Conservation (phyloP, 257 asterid genomes). For the Gynochthodes officinalis region DNA sequence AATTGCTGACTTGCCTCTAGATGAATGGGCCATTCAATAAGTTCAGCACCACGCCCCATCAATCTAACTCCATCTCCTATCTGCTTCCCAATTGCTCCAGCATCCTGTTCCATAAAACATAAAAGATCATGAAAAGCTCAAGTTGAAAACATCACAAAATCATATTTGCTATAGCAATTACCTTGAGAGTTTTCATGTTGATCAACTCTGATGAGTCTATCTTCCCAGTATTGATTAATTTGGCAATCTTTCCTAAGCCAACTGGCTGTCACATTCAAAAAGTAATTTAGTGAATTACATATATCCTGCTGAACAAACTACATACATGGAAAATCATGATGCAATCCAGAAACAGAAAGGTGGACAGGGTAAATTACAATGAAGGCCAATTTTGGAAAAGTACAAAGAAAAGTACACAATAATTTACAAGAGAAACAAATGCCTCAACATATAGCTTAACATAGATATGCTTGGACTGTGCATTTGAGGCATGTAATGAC, state of each 20-base stretch:
- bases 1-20: constrained; percentile 55
- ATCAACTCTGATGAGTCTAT: constrained; percentile 95
- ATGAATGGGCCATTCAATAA: constrained; percentile 87
- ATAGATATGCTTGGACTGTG: background rate
- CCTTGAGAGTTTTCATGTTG: constrained; percentile 95
- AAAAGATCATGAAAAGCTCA: constrained; percentile 17
- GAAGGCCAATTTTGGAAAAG: background rate
- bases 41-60: constrained; percentile 90
- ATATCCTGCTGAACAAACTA: background rate
- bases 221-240: constrained; percentile 87
- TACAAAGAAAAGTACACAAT: background rate
- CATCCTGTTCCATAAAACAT: constrained; percentile 42
- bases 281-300: background rate
- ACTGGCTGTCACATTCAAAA: constrained; percentile 63
- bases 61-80: constrained; percentile 84
- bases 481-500: background rate
- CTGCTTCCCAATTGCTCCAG: constrained; percentile 89
- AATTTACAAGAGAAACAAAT: background rate
- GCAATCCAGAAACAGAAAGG: background rate
- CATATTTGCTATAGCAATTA: constrained; percentile 3
- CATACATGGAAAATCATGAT: background rate
- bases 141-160: background rate
- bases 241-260: constrained; percentile 88
- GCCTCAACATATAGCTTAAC: background rate
- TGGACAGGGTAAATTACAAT: background rate